Conservation (phyloP, 192 early-diverging fungal species). For the Diversispora epigaea region DNA sequence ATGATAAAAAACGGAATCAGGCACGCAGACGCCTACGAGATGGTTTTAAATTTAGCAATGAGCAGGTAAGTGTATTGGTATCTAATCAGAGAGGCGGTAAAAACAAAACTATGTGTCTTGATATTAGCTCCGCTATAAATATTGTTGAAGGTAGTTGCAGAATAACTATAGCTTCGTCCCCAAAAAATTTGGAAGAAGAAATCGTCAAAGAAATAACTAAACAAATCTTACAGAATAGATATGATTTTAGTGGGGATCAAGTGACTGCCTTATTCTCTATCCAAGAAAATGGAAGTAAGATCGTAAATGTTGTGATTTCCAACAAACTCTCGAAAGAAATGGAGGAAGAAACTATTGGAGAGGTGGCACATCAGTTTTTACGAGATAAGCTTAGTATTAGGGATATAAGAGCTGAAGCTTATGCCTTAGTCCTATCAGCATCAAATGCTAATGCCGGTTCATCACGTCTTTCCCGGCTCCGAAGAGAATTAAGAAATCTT, state of each 20-base stretch:
- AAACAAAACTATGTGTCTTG: not conserved
- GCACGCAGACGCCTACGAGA: slow-evolving; percentile 2
- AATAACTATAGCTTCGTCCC: not conserved
- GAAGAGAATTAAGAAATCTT: slow-evolving; percentile 13
- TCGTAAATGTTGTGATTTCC: not conserved
- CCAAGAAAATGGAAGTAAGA: not conserved
- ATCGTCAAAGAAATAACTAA: not conserved
- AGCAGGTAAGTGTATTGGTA: slow-evolving; percentile 26
- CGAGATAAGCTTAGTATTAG: not conserved
- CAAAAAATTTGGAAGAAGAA: not conserved
- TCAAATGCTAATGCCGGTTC: not conserved
- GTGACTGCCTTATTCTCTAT: not conserved
- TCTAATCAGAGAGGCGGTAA: not conserved
- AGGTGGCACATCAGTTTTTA: not conserved
- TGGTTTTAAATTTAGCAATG: slow-evolving; percentile 18
- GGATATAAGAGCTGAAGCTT: not conserved
- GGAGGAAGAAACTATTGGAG: slow-evolving; percentile 5
- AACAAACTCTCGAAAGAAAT: not conserved
- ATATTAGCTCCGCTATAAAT: too few relatives aligned
- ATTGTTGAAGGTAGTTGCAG: too few relatives aligned
- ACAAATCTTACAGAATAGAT: not conserved
- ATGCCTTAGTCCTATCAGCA: not conserved
- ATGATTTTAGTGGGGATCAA: not conserved
- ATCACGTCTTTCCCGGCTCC: not conserved
- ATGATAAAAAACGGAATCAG: slow-evolving; percentile 18